These are phyloP conservation scores for Aspergillus leporis DNA, from an alignment of 495 filamentous ascomycete genomes.

Conservation along the genomic window DNA sequence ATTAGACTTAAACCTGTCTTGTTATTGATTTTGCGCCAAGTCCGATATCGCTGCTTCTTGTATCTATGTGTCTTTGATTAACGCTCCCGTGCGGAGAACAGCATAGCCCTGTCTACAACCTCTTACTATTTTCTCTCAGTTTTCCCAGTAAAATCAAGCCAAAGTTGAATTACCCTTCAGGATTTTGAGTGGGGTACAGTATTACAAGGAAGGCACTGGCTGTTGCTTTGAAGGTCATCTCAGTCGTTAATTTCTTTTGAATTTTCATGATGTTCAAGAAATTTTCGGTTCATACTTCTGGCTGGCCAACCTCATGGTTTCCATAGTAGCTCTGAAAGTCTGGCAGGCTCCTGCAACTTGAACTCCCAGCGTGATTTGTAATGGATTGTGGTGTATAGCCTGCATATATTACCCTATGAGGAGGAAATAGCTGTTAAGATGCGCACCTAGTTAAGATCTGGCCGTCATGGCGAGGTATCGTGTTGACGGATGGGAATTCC, in stretches of 20 bases:
- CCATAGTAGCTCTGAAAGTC: not conserved
- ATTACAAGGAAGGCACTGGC: not conserved
- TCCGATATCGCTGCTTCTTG: constrained; percentile 12
- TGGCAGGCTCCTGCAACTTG: not conserved
- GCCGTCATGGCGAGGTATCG: constrained; percentile 2
- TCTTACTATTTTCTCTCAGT: constrained; percentile 28
- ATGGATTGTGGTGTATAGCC: not conserved
- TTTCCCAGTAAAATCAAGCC: not conserved
- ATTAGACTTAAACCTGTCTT: constrained; percentile 53
- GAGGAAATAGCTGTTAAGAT: not conserved
- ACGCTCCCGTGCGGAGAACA: constrained; percentile 18
- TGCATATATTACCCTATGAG: not conserved
- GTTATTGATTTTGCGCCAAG: constrained; percentile 18
- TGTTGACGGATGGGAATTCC: constrained; percentile 12
- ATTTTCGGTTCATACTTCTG: not conserved
- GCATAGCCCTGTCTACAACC: constrained; percentile 21
- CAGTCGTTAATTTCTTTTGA: not conserved
- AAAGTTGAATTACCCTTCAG: not conserved
- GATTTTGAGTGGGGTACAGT: not conserved
- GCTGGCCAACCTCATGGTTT: not conserved
- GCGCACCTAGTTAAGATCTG: not conserved
- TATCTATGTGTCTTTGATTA: constrained; percentile 23
- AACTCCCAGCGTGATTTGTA: not conserved
- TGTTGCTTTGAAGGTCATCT: not conserved
- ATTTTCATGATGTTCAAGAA: not conserved